These are phyloP conservation scores for Zoysia matrella DNA, from an alignment of 202 grass and related monocot genomes.

Conservation along the genomic window DNA sequence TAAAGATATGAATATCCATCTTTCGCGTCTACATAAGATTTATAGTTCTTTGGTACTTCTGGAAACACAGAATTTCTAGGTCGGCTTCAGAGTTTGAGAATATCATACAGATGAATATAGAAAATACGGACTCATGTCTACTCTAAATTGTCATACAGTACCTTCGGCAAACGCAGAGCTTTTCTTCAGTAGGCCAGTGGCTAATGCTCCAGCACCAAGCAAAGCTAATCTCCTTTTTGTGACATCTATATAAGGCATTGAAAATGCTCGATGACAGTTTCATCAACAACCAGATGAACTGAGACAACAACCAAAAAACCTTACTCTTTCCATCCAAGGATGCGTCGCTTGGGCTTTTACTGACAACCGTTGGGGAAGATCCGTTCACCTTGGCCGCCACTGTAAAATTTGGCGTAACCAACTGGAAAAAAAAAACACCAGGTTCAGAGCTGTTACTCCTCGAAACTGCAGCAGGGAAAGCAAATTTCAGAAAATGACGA, in stretches of 20 bases:
- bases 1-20: slow-evolving; percentile 92
- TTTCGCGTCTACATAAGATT: slow-evolving; percentile 73
- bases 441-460: background rate
- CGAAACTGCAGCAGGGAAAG: background rate
- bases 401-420: slow-evolving; percentile 47
- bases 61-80: background rate
- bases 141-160: slow-evolving; percentile 36
- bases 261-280: background rate
- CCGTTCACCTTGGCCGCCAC: slow-evolving; percentile 24
- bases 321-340: slow-evolving; percentile 61
- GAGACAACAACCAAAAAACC: background rate
- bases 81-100: background rate
- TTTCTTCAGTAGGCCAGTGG: slow-evolving; percentile 47
- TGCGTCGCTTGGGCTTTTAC: slow-evolving; percentile 46
- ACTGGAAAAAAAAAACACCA: slow-evolving; percentile 42
- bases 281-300: background rate
- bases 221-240: slow-evolving; percentile 66
- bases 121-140: background rate
- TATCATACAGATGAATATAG: background rate
- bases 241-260: slow-evolving; percentile 49
- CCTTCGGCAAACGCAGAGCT: slow-evolving; percentile 74
- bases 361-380: slow-evolving; percentile 38
- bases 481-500: slow-evolving; percentile 8
- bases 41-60: slow-evolving; percentile 78
- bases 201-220: slow-evolving; percentile 65